A percentile compares a stretch with the other conserved stretches of the same genome.
Evolutionary conservation across 2,329 filamentous ascomycete species (phyloP).

Genomic region (Pyrenochaeta sp.): DNA sequence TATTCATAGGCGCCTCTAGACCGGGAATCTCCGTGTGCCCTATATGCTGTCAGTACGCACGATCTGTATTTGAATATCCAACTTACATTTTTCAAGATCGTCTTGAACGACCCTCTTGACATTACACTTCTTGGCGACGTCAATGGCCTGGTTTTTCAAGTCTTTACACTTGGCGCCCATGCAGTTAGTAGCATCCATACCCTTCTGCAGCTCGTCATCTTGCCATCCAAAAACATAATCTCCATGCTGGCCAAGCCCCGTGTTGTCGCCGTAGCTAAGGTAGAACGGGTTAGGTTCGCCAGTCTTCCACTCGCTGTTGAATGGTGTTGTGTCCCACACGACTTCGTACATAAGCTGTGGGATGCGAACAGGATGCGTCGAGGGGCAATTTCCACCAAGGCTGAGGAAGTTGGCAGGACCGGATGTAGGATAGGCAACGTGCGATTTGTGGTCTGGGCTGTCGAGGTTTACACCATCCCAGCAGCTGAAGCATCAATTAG

Average conservation of each 20-base stretch:
- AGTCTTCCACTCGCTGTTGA: constrained; percentile 43
- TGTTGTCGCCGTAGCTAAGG: constrained; percentile 31
- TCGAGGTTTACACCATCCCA: constrained; percentile 62
- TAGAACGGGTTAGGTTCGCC: constrained; percentile 37
- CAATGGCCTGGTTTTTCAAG: constrained; percentile 33
- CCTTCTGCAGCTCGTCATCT: constrained; percentile 36
- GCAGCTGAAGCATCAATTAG: constrained; percentile 53
- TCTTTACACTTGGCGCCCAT: constrained; percentile 33
- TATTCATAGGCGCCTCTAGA: no score
- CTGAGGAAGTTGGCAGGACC: constrained; percentile 34
- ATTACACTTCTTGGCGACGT: constrained; percentile 26
- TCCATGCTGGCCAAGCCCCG: constrained; percentile 32
- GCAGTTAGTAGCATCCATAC: constrained; percentile 39
- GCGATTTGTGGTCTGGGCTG: constrained; percentile 58
- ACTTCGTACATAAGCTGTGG: constrained; percentile 58
- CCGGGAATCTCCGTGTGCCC: no score
- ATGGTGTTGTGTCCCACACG: constrained; percentile 54
- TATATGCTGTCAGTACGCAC: no score
- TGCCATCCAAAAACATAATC: constrained; percentile 46
- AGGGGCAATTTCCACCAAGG: constrained; percentile 49
- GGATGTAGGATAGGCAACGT: constrained; percentile 54
- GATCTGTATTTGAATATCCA: no score
- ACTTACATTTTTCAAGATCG: constrained; percentile 28
- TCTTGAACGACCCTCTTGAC: constrained; percentile 34
- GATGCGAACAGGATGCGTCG: constrained; percentile 56